These are phyloP conservation scores for Karstenula rhodostoma DNA, from an alignment of 2,329 filamentous ascomycete species.

Conservation along the genomic window DNA sequence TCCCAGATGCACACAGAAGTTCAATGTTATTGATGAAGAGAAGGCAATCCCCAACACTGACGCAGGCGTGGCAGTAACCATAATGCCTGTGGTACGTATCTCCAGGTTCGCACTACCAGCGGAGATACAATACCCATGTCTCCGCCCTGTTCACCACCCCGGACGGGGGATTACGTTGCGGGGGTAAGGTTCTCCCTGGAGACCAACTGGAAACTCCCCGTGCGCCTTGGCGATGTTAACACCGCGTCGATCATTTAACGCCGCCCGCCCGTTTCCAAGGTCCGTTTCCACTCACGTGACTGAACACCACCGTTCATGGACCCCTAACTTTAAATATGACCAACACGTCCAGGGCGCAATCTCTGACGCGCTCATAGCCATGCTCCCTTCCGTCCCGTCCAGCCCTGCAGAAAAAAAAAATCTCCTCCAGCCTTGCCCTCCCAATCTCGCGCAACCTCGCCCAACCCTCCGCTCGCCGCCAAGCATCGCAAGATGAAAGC, in stretches of 20 bases:
- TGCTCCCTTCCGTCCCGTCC: neutral
- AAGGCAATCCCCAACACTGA: too few relatives aligned
- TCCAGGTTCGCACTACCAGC: neutral
- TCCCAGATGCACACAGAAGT: too few relatives aligned
- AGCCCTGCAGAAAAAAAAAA: neutral
- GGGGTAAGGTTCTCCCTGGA: neutral
- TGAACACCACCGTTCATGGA: neutral
- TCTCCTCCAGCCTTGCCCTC: neutral
- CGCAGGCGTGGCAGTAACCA: too few relatives aligned
- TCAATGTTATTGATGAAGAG: too few relatives aligned
- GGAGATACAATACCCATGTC: neutral
- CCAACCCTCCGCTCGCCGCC: neutral
- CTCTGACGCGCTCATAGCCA: neutral
- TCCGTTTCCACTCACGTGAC: neutral
- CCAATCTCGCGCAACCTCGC: neutral
- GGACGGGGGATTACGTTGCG: neutral
- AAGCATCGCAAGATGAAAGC: slow-evolving; percentile 8
- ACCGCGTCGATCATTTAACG: slow-evolving; percentile 1
- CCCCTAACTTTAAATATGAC: neutral
- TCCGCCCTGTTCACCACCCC: neutral
- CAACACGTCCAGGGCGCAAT: neutral
- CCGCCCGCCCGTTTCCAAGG: too few relatives aligned
- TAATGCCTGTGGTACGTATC: too few relatives aligned
- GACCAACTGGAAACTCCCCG: neutral
- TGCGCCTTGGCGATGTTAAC: neutral